These are phyloP conservation scores for Claviceps sorghi DNA, from an alignment of 2,329 filamentous ascomycete genomes.

Conservation along the genomic window DNA sequence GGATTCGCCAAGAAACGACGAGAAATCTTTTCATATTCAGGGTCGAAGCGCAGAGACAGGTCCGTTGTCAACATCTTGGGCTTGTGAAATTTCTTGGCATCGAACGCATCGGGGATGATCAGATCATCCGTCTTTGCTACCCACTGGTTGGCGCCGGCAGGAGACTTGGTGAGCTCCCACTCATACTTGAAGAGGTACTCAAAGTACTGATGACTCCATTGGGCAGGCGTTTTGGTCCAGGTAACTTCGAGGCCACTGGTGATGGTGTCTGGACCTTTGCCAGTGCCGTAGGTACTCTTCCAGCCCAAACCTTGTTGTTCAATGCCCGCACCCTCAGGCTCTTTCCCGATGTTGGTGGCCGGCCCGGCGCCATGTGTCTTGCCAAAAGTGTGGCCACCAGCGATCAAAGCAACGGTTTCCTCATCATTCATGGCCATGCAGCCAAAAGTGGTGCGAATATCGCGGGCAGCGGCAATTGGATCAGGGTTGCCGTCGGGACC, in stretches of 20 bases:
- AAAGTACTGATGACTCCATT: constrained; percentile 63
- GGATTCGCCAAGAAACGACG: constrained; percentile 55
- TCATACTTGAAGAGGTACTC: constrained; percentile 66
- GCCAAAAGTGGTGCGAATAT: constrained; percentile 60
- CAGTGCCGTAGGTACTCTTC: constrained; percentile 47
- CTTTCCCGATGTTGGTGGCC: constrained; percentile 47
- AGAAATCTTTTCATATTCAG: constrained; percentile 61
- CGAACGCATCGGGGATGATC: constrained; percentile 58
- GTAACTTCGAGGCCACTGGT: constrained; percentile 66
- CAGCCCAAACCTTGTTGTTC: constrained; percentile 60
- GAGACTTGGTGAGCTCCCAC: constrained; percentile 63
- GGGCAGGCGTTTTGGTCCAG: constrained; percentile 62
- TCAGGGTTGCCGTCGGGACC: constrained; percentile 61
- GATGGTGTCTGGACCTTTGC: constrained; percentile 59
- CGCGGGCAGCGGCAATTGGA: constrained; percentile 50
- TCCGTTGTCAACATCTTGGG: constrained; percentile 69
- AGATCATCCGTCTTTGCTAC: constrained; percentile 52
- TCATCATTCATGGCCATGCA: constrained; percentile 77
- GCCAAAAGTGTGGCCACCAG: constrained; percentile 64
- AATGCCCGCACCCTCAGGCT: constrained; percentile 50
- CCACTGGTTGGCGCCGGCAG: constrained; percentile 65
- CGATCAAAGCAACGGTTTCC: constrained; percentile 67
- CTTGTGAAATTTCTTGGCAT: constrained; percentile 54
- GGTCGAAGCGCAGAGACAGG: constrained; percentile 56
- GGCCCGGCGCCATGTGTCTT: constrained; percentile 66